Base-by-base conservation (phyloP, 1,139 yeast species). In the Yamadazyma spencermartinsiae region DNA sequence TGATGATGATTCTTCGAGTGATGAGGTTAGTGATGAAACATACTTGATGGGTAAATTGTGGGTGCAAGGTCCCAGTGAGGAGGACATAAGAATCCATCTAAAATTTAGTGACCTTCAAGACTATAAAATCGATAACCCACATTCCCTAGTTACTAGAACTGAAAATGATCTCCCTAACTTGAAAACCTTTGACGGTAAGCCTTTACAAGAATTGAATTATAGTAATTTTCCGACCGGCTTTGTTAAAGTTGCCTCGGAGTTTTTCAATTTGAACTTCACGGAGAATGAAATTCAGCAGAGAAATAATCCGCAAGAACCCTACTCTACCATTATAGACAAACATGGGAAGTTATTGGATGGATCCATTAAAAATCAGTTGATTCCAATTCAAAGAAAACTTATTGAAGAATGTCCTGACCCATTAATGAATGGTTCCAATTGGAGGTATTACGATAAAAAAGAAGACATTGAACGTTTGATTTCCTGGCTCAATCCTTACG, bases 61-160 rank as follows among this genome's bases (percentile, higher is more conserved):
- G 95, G 76, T 92, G 2, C 98, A 90, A 61, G 99, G 99, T 0
- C 98, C 98, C 1, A 68, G 80, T 2, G 68, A 69, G 16, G 83
- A 79, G 36, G 95, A 89, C 49, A 57, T 78, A 16, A 55, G 59
- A 19, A 47, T 53, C 6, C 51, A 60, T 41, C 51, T 58, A 15
- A 39, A 45, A 19, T 37, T 23, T 6, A 36, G 27, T 11, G 38
- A 39, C 4, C 24, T 43, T 23, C 25, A 32, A 1, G 31, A 31
- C 32, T 46, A 37, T 13, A 9, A 25, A 1, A 33, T 28, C 36
- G 49, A 43, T 25, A 24, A 21, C 11, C 30, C 36, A 2, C 35
- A 28, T 4, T 8, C 28, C 3, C 7, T 9, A 1, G 16, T 41
- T 8, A 26, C 18, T 7, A 41, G 38, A 17, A 31, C 36, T 11